Evolutionary conservation across 1,284 basidiomycete genomes (phyloP).

Genomic region (Rhodotorula sp.): DNA sequence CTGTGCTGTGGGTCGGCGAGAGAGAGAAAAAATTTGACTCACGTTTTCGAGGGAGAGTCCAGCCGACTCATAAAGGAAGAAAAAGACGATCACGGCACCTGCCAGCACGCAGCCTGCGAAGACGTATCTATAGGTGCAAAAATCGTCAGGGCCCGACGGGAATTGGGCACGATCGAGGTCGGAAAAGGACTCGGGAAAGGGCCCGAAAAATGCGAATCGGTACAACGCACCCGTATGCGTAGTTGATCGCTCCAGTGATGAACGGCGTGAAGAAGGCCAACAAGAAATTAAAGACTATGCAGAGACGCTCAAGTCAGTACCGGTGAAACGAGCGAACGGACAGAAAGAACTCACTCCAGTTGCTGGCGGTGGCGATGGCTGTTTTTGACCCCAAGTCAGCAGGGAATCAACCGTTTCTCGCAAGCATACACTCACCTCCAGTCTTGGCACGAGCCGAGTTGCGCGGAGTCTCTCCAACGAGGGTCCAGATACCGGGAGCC

Average conservation of each 20-base stretch:
- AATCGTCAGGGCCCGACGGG: background rate
- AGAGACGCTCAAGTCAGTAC: background rate
- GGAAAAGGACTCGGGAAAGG: too few species aligned
- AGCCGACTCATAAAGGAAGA: slow-evolving; percentile 72
- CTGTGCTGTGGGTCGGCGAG: background rate
- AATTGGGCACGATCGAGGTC: too few species aligned
- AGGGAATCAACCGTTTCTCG: background rate
- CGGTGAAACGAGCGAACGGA: slow-evolving; percentile 53
- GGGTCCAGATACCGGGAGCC: slow-evolving; percentile 63
- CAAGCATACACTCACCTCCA: background rate
- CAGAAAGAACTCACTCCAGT: slow-evolving; percentile 51
- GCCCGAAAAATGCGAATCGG: background rate
- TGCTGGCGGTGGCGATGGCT: slow-evolving; percentile 65
- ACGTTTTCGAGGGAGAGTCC: slow-evolving; percentile 63
- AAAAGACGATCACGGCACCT: slow-evolving; percentile 65
- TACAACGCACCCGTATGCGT: slow-evolving; percentile 4
- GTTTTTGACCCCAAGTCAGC: slow-evolving; percentile 47
- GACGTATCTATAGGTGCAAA: slow-evolving; percentile 58
- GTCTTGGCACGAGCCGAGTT: slow-evolving; percentile 73
- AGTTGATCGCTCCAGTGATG: slow-evolving; percentile 51
- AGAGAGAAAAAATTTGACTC: background rate
- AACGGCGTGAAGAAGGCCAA: slow-evolving; percentile 38
- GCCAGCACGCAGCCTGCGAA: slow-evolving; percentile 61
- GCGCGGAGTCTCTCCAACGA: slow-evolving; percentile 66
- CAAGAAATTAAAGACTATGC: slow-evolving; percentile 7